A percentile compares a stretch with the other conserved stretches of the same genome.
phyloP scores from a whole-genome alignment of 306 rosid species.

The Acmispon strigosus region DNA sequence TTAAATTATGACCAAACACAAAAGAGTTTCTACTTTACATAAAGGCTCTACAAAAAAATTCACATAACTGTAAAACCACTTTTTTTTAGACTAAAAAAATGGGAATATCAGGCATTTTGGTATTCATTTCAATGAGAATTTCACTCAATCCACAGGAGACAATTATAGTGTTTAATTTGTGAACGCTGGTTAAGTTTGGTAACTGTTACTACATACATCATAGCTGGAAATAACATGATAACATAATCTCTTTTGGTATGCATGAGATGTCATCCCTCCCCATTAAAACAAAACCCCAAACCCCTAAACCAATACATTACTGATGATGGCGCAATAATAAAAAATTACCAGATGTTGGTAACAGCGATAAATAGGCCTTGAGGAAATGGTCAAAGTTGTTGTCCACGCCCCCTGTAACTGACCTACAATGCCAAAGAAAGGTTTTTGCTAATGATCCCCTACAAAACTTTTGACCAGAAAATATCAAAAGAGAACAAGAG shows the following conservation, averaged over 20 bases:
- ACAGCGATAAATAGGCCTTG: constrained; percentile 44
- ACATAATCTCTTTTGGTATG: background rate
- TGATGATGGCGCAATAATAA: background rate
- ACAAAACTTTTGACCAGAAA: background rate
- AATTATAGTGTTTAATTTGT: background rate
- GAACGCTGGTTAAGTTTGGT: background rate
- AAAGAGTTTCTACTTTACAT: no score
- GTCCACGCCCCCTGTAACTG: constrained; percentile 41
- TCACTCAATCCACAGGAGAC: background rate
- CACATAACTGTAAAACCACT: background rate
- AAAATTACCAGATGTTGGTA: constrained; percentile 53
- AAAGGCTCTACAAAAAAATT: no score
- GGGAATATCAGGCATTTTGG: no score
- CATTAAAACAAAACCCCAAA: background rate
- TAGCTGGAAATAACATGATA: background rate
- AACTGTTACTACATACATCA: background rate
- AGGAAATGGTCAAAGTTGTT: constrained; percentile 28
- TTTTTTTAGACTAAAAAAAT: no score
- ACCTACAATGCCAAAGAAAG: constrained; percentile 35
- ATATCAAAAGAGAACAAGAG: background rate
- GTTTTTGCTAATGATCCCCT: background rate
- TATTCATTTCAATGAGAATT: no score
- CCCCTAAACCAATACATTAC: background rate
- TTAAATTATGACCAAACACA: no score
- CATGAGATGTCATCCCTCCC: background rate